A percentile compares a stretch with the other conserved stretches of the same genome.
These are phyloP conservation scores for Anisodus acutangulus DNA, from an alignment of 257 asterid genomes.

Conservation along the genomic window DNA sequence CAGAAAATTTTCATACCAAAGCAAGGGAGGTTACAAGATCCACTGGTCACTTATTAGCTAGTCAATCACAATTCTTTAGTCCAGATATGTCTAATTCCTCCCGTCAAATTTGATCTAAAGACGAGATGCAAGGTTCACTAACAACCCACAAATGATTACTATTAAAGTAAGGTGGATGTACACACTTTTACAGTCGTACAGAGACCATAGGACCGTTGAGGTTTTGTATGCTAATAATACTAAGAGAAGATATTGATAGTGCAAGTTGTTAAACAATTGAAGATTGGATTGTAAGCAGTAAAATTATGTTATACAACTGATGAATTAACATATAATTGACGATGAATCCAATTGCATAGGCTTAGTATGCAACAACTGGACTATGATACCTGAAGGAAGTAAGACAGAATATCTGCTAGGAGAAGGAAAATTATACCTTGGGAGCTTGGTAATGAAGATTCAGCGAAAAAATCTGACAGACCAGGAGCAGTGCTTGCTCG, in stretches of 20 bases:
- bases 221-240: background rate
- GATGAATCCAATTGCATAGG: background rate
- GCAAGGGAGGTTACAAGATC: background rate
- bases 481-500: slow-evolving; percentile 41
- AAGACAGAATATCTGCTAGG: background rate
- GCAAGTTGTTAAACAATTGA: background rate
- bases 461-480: slow-evolving; percentile 40
- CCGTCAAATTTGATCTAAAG: background rate
- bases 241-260: background rate
- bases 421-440: slow-evolving; percentile 39
- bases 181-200: background rate
- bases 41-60: background rate
- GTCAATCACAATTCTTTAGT: background rate
- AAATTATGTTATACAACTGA: background rate
- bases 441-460: slow-evolving; percentile 38
- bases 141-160: background rate
- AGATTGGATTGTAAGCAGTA: background rate
- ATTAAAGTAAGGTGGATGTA: background rate
- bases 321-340: background rate
- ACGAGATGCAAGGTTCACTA: slow-evolving; percentile 8
- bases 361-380: background rate
- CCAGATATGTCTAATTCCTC: background rate
- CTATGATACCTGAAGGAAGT: background rate
- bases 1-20: background rate
- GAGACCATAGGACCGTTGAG: background rate